A percentile compares a stretch with the other conserved stretches of the same genome.
These are phyloP conservation scores for Clarireedia paspali DNA, from an alignment of 2,329 filamentous ascomycete genomes.

Conservation along the genomic window DNA sequence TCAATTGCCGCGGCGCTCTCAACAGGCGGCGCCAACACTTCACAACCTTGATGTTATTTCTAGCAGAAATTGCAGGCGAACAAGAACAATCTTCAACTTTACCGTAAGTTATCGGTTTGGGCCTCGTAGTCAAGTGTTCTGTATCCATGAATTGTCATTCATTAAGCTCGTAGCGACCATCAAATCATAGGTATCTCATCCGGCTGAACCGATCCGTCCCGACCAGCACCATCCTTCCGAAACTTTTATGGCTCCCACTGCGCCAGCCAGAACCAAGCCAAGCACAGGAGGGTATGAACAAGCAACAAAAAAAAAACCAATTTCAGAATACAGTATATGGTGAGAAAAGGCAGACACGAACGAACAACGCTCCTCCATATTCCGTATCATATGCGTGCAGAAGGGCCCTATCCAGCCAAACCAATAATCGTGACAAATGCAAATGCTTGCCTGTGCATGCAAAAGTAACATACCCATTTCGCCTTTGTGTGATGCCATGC, in stretches of 20 bases:
- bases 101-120: neutral
- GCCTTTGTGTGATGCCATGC: constrained; percentile 11
- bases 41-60: too few species aligned
- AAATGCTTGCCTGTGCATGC: constrained; percentile 10
- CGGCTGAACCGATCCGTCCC: neutral
- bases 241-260: neutral
- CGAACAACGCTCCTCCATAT: constrained; percentile 5
- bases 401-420: constrained; percentile 8
- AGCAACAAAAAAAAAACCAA: constrained; percentile 5
- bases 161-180: constrained; percentile 6
- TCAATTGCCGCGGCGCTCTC: too few species aligned
- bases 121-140: neutral
- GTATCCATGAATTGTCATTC: constrained; percentile 2
- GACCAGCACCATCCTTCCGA: constrained; percentile 4
- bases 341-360: constrained; percentile 2
- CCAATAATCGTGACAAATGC: constrained; percentile 9
- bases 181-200: constrained; percentile 2
- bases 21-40: too few species aligned
- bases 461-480: constrained; percentile 11
- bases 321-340: constrained; percentile 3
- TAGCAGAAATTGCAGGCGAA: too few species aligned
- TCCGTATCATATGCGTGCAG: constrained; percentile 1
- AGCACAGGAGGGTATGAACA: constrained; percentile 7
- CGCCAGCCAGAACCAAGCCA: neutral
- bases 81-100: too few species aligned